phyloP scores from a whole-genome alignment of 169 alveolate genomes.

The Plasmodium chabaudi region DNA sequence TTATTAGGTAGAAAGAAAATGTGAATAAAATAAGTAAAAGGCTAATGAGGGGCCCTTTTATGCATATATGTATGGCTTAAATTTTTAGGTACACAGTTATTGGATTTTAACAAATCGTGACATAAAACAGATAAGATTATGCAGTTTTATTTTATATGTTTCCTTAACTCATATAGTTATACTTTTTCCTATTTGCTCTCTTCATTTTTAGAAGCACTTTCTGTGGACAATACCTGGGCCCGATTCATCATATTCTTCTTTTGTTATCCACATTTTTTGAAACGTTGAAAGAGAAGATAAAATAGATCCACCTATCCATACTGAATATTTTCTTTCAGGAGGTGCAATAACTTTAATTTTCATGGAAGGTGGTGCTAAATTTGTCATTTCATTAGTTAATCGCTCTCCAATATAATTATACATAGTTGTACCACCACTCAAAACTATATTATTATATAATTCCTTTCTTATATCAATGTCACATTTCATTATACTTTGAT shows the following conservation, averaged over 20 bases:
- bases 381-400: slow-evolving; percentile 96
- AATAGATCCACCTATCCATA: slow-evolving; percentile 99
- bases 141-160: too few relatives aligned
- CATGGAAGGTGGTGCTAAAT: slow-evolving; percentile 97
- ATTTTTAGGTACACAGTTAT: too few relatives aligned
- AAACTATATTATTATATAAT: slow-evolving; percentile 95
- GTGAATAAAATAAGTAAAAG: too few relatives aligned
- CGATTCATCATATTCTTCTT: slow-evolving; percentile 98
- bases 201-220: slow-evolving; percentile 93
- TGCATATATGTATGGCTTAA: too few relatives aligned
- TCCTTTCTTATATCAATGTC: slow-evolving; percentile 97
- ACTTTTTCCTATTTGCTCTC: too few relatives aligned
- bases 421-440: slow-evolving; percentile 99
- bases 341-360: slow-evolving; percentile 99
- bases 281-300: slow-evolving; percentile 96
- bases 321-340: slow-evolving; percentile 98
- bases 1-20: too few relatives aligned
- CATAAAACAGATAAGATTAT: too few relatives aligned
- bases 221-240: slow-evolving; percentile 99
- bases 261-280: slow-evolving; percentile 98
- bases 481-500: slow-evolving; percentile 96
- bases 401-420: slow-evolving; percentile 98
- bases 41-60: too few relatives aligned
- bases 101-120: too few relatives aligned
- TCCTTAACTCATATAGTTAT: too few relatives aligned